Evolutionary conservation across 192 early-diverging fungal genomes (phyloP).

Genomic region (Geranomyces variabilis): DNA sequence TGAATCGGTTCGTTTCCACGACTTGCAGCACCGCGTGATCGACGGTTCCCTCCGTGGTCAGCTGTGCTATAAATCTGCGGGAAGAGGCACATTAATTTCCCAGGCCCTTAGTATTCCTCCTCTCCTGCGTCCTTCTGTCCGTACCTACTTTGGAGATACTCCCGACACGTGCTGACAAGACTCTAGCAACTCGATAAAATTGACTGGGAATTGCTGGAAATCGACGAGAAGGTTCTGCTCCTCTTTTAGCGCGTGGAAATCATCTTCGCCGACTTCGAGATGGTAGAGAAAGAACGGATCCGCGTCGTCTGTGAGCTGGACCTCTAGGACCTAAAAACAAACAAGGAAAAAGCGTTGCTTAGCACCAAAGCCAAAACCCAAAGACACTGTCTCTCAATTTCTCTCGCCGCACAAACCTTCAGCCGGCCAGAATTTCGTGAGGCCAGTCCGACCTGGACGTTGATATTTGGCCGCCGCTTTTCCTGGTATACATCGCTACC

Average conservation of each 20-base stretch:
- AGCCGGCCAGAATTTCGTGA: slow-evolving; percentile 23
- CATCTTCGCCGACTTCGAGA: slow-evolving; percentile 51
- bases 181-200: slow-evolving; percentile 54
- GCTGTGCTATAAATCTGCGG: slow-evolving; percentile 47
- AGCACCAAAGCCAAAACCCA: neutral
- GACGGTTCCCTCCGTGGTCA: slow-evolving; percentile 24
- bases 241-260: slow-evolving; percentile 51
- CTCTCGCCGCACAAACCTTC: slow-evolving; percentile 19
- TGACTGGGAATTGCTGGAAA: slow-evolving; percentile 58
- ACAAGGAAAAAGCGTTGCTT: neutral
- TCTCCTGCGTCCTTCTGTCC: neutral
- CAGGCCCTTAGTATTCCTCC: too few species aligned
- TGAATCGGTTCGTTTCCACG: slow-evolving; percentile 60
- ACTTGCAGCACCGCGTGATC: slow-evolving; percentile 40
- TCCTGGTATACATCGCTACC: slow-evolving; percentile 25
- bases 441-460: slow-evolving; percentile 31
- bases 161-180: slow-evolving; percentile 20
- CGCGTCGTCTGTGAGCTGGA: slow-evolving; percentile 50
- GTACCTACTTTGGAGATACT: slow-evolving; percentile 48
- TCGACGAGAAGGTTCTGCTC: slow-evolving; percentile 58
- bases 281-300: slow-evolving; percentile 58
- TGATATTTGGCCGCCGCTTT: slow-evolving; percentile 31
- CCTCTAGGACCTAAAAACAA: slow-evolving; percentile 34
- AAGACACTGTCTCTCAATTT: too few species aligned
- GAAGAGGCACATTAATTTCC: too few species aligned